These are phyloP conservation scores for Lavandula angustifolia DNA, from an alignment of 257 asterid species.

Conservation along the genomic window DNA sequence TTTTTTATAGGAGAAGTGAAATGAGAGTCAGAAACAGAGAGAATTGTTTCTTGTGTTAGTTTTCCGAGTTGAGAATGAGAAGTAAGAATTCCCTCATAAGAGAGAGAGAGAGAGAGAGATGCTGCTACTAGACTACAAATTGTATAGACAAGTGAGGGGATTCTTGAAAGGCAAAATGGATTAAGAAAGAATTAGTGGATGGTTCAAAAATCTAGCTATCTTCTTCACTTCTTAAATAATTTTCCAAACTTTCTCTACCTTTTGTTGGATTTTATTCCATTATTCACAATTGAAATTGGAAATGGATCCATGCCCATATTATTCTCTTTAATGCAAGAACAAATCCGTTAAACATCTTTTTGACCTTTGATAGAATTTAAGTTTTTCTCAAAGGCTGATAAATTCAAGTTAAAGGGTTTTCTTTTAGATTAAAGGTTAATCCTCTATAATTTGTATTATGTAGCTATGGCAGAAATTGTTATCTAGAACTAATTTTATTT, in stretches of 20 bases:
- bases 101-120: conserved; percentile 9
- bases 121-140: conserved; percentile 10
- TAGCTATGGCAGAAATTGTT: too few relatives aligned
- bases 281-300: conserved; percentile 15
- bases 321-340: not conserved
- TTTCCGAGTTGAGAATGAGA: conserved; percentile 33
- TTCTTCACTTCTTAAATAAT: not conserved
- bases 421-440: too few relatives aligned
- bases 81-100: not conserved
- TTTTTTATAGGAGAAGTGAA: conserved; percentile 1
- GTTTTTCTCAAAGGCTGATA: too few relatives aligned
- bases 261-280: conserved; percentile 27
- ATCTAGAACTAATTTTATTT: too few relatives aligned
- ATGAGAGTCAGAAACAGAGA: conserved; percentile 30
- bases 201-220: conserved; percentile 5
- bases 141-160: conserved; percentile 4
- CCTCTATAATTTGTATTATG: too few relatives aligned
- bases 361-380: not conserved
- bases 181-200: conserved; percentile 13
- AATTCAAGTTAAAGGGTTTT: conserved; percentile 2
- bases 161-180: conserved; percentile 9
- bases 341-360: not conserved
- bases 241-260: not conserved
- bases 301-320: conserved; percentile 4
- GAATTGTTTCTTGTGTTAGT: conserved; percentile 21